Conservation (phyloP, 2,329 filamentous ascomycete species). For the Sclerotinia subarctica region DNA sequence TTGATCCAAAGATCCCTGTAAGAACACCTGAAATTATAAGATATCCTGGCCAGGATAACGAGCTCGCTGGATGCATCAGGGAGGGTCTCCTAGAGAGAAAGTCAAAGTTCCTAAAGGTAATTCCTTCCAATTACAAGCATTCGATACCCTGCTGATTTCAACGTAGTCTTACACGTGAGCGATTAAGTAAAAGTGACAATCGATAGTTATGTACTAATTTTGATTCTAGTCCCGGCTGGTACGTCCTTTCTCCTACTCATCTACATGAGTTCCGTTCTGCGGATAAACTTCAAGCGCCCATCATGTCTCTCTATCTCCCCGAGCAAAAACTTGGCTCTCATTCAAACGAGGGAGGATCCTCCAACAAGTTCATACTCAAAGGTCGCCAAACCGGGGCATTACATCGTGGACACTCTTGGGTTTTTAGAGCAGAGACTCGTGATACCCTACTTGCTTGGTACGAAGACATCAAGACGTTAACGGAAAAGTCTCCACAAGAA, state of each 20-base stretch:
- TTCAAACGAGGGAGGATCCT: constrained; percentile 76
- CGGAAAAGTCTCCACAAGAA: constrained; percentile 84
- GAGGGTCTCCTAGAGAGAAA: constrained; percentile 93
- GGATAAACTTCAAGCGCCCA: constrained; percentile 82
- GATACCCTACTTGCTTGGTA: constrained; percentile 97
- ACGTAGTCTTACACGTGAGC: constrained; percentile 39
- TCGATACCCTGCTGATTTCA: constrained; percentile 9
- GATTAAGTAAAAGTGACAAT: background rate
- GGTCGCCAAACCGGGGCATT: constrained; percentile 89
- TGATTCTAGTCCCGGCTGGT: constrained; percentile 48
- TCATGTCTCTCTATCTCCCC: constrained; percentile 93
- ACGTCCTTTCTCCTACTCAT: constrained; percentile 93
- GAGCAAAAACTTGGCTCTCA: constrained; percentile 96
- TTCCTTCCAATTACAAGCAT: background rate
- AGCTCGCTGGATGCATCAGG: constrained; percentile 74
- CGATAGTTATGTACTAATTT: constrained; percentile 4
- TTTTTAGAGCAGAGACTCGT: constrained; percentile 68
- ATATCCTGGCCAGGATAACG: constrained; percentile 87
- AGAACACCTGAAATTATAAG: constrained; percentile 77
- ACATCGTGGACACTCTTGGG: constrained; percentile 77
- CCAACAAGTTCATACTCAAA: constrained; percentile 97
- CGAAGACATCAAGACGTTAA: constrained; percentile 85
- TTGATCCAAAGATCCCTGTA: constrained; percentile 78
- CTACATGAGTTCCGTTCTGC: constrained; percentile 99
- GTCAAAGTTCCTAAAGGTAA: constrained; percentile 76